Evolutionary conservation across 805 yeast species (phyloP), one percentile per base, ranked within the genome.

Genomic region (Candida boidinii): DNA sequence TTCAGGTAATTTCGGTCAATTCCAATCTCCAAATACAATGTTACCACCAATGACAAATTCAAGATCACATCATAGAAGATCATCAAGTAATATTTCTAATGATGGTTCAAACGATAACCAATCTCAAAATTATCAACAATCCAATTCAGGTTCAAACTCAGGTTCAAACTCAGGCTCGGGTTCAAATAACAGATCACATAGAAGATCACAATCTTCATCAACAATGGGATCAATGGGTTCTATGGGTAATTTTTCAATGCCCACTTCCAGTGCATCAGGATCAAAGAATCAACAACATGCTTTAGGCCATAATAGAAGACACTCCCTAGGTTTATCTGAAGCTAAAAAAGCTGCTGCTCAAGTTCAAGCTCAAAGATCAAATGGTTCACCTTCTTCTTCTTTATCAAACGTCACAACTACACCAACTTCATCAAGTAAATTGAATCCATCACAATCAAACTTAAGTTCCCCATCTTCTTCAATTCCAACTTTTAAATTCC

Each of bases 341-440:
- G 97, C 97, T 10, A 87, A 84, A 48, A 79, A 79, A 45, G 96
- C 96, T 6, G 98, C 98, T n/a, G 96, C 96, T 4, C 79, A 78
- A 44, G 88, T 78, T 24, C 86, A 79, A 51, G 79, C 81, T 2
- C 92, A 85, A 53, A 70, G 87, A 54, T 42, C 53, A 8, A 44
- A 48, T 11, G 45, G 45, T 22, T 58, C 64, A 9, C 63, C 64
- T 19, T 48, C 60, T 8, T 53, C 52, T 29, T 38, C 52, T 2
- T 23, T 42, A 2, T 35, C 49, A 7, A n/a, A n/a, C n/a, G n/a
- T n/a, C n/a, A 28, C 43, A 4, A 33, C 42, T 3, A 23, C 34
- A 7, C 38, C 34, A 11, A 35, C 34, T 13, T 31, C 33, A n/a
- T 17, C 37, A 22, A 42, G 30, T 23, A 13, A 38, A 7, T 31